Percentiles rank a stretch among this genome's conserved stretches.
These are phyloP conservation scores for Chlorella variabilis DNA, from an alignment of 163 green algal genomes.

Conservation along the genomic window DNA sequence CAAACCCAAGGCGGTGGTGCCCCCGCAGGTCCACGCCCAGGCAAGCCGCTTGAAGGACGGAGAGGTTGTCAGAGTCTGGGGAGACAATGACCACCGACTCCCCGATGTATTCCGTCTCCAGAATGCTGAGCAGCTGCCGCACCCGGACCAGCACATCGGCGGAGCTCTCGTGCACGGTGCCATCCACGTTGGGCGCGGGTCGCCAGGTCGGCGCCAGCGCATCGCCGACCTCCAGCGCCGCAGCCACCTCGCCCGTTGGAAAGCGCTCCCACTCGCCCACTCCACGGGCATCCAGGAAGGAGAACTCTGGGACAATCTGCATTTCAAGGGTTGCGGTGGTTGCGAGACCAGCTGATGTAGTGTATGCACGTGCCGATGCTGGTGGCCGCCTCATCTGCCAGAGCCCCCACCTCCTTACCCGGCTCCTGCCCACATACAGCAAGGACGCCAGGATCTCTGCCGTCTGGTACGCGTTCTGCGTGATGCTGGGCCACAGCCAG, in stretches of 20 bases:
- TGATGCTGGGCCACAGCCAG: conserved; percentile 89
- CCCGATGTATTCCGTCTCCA: conserved; percentile 65
- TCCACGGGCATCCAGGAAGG: conserved; percentile 69
- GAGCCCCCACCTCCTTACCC: too few relatives aligned
- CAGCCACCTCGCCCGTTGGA: conserved; percentile 21
- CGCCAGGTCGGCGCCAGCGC: conserved; percentile 31
- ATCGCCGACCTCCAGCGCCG: conserved; percentile 23
- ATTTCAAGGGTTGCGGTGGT: neutral
- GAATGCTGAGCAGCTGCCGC: conserved; percentile 64
- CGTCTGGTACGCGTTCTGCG: conserved; percentile 83
- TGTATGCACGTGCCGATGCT: too few relatives aligned
- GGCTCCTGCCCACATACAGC: conserved; percentile 63
- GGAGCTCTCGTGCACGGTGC: conserved; percentile 19
- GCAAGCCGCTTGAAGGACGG: conserved; percentile 66
- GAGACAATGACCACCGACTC: conserved; percentile 64
- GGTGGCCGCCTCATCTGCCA: too few relatives aligned
- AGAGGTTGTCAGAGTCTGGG: conserved; percentile 76
- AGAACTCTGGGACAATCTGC: conserved; percentile 81
- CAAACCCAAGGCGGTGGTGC: conserved; percentile 62
- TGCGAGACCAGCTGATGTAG: conserved; percentile 27
- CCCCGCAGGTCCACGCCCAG: conserved; percentile 67
- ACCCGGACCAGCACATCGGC: conserved; percentile 80
- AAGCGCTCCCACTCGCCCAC: conserved; percentile 68
- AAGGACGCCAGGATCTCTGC: conserved; percentile 75
- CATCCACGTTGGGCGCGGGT: conserved; percentile 8